These are phyloP conservation scores for Ceratocystis harringtonii DNA, from an alignment of 2,329 filamentous ascomycete genomes.

Conservation along the genomic window DNA sequence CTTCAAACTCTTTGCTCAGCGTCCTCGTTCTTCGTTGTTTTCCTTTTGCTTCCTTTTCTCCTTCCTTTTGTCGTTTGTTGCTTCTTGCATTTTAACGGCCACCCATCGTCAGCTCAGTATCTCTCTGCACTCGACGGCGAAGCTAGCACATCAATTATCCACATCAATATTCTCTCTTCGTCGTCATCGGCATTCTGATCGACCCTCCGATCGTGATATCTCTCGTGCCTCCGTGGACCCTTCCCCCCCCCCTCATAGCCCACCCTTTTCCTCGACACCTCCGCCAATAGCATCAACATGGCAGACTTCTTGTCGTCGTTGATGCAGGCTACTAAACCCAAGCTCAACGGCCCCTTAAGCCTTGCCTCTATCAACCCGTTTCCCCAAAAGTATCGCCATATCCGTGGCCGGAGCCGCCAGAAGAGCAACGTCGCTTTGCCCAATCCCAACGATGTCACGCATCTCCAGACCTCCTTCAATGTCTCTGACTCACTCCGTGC, in stretches of 20 bases:
- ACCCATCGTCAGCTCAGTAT: not conserved
- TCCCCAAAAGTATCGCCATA: conserved; percentile 28
- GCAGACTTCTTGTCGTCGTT: conserved; percentile 29
- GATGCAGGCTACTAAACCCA: conserved; percentile 27
- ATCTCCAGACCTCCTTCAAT: conserved; percentile 68
- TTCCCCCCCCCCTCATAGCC: not conserved
- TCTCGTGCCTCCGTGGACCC: not conserved
- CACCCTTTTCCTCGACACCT: not conserved
- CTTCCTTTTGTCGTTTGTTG: not conserved
- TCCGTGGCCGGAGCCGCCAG: conserved; percentile 27
- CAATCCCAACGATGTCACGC: conserved; percentile 47
- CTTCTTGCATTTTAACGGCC: not conserved
- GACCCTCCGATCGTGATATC: not conserved
- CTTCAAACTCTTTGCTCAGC: conserved; percentile 5
- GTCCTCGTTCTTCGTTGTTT: conserved; percentile 1
- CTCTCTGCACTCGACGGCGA: not conserved
- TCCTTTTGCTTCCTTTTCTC: not conserved
- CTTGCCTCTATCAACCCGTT: conserved; percentile 30
- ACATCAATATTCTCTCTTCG: not conserved
- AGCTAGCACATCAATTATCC: not conserved
- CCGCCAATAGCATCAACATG: conserved; percentile 16
- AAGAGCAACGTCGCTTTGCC: conserved; percentile 26
- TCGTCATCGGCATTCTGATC: not conserved
- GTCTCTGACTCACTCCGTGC: conserved; percentile 61
- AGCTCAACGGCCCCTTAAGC: conserved; percentile 29